Base-by-base conservation (phyloP, 2,329 filamentous ascomycete genomes). In the Didymella exigua region DNA sequence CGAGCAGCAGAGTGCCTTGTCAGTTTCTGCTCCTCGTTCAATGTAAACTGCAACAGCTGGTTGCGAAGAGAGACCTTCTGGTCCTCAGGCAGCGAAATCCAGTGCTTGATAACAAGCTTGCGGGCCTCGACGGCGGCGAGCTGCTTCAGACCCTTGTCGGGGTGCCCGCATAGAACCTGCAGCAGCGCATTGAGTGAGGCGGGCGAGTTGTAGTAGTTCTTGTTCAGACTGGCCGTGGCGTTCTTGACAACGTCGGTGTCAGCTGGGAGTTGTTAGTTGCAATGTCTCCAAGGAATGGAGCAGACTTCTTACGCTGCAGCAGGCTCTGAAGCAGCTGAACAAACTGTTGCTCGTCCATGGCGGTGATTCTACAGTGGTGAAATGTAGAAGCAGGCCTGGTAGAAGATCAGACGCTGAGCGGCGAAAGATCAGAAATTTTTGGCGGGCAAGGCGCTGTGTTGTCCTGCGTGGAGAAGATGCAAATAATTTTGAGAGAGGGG, bases 41-140 rank as follows among this genome's bases (percentile, higher is more conserved):
- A 82, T 27, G 91, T 89, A 37, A 89, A 88, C 69, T 96, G 86
- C 53, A 98, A 85, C 29, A 99, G 84, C 75, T 93, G 88, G 69
- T 90, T 86, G 63, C 93, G 88, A 46, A 96, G 88, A 60, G 89
- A 82, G 53, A 85, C 82, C 79, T 96, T 96, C 80, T 96, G 88
- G 60, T 87, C 84, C 51, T 83, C 83, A 31, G 88, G 79, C 11
- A 96, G 83, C 59, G 84, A 82, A 55, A 85, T 79, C 95, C 95
- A 99, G 80, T 96, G 93, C 81, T 90, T 96, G 65, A 83, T 77
- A 33, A 95, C 89, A 40, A 96, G 83, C 69, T 91, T 89, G 58
- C 91, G 83, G 26, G 90, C 89, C 82, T 98, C 93, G 61, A 98
- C 91, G 48, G 93, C 90, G 48, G 95, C 92, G 63, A 96, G 84